Percentiles rank a stretch among this genome's conserved stretches.
Evolutionary conservation across 805 yeast species (phyloP).

Genomic region (Limtongozyma cylindracea): DNA sequence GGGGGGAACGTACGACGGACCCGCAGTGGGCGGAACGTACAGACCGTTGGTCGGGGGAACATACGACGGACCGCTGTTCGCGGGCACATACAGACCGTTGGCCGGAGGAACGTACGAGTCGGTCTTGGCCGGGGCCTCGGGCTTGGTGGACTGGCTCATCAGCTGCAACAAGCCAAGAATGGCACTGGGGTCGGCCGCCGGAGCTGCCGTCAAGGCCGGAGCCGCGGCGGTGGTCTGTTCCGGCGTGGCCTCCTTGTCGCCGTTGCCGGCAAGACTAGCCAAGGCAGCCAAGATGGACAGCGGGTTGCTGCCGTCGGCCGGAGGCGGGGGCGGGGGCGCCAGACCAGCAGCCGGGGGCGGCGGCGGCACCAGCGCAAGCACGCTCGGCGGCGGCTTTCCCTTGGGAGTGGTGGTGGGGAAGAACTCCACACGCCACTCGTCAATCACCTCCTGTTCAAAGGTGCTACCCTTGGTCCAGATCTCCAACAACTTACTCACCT

Average conservation of each 20-base stretch:
- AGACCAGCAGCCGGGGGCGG: constrained; percentile 1
- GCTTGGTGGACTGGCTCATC: no score
- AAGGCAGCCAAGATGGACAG: constrained; percentile 46
- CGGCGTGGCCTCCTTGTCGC: no score
- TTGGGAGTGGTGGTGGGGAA: constrained; percentile 50
- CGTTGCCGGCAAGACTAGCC: no score
- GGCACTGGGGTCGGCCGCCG: no score
- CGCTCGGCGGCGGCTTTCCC: constrained; percentile 20
- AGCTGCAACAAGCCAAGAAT: no score
- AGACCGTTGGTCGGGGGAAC: background rate
- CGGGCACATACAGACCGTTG: background rate
- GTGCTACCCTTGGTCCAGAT: constrained; percentile 82
- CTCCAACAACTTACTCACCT: constrained; percentile 62
- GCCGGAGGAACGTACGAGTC: background rate
- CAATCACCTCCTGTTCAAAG: constrained; percentile 31
- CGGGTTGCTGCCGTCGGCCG: constrained; percentile 22
- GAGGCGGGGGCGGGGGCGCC: constrained; percentile 3
- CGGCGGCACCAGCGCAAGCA: background rate
- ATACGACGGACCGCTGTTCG: no score
- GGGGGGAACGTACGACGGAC: background rate
- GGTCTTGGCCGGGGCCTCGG: no score
- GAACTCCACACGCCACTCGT: constrained; percentile 27
- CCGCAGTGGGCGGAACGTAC: no score
- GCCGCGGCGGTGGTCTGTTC: no score
- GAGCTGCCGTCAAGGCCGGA: no score